Evolutionary conservation across 1,139 yeast genomes (phyloP).

Genomic region (Barnettozyma hawaiiensis): DNA sequence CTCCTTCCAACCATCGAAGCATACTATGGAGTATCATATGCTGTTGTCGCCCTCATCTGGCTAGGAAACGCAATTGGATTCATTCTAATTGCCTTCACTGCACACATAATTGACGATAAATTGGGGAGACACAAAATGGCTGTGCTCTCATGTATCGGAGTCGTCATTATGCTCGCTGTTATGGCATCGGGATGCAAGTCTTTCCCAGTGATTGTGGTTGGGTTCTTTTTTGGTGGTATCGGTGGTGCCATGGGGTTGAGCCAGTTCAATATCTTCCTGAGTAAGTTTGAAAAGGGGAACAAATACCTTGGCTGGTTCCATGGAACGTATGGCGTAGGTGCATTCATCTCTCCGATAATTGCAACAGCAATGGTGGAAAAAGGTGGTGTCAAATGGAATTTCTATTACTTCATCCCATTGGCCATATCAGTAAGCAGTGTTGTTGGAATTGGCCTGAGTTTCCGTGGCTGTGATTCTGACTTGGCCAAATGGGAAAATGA

Average conservation of each 20-base stretch:
- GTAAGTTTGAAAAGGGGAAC: constrained; percentile 38
- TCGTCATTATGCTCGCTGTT: constrained; percentile 26
- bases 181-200: constrained; percentile 27
- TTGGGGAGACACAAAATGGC: constrained; percentile 33
- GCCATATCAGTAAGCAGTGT: constrained; percentile 34
- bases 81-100: constrained; percentile 34
- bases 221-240: constrained; percentile 53
- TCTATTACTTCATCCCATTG: constrained; percentile 44
- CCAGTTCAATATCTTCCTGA: constrained; percentile 52
- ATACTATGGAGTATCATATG: constrained; percentile 35
- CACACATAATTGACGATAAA: constrained; percentile 34
- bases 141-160: constrained; percentile 18
- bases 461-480: constrained; percentile 41
- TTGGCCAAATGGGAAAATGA: constrained; percentile 29
- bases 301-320: constrained; percentile 49
- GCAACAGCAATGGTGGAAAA: constrained; percentile 44
- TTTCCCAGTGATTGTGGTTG: constrained; percentile 40
- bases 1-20: constrained; percentile 38
- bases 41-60: constrained; percentile 43
- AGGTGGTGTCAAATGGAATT: constrained; percentile 47
- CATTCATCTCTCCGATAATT: constrained; percentile 52
- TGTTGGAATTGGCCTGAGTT: constrained; percentile 33
- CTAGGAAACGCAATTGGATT: constrained; percentile 39
- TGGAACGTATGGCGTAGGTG: constrained; percentile 61
- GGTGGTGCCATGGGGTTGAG: constrained; percentile 54